A percentile compares a stretch with the other conserved stretches of the same genome.
These are phyloP conservation scores for Aspergillus panamensis DNA, from an alignment of 495 filamentous ascomycete species.

Conservation along the genomic window DNA sequence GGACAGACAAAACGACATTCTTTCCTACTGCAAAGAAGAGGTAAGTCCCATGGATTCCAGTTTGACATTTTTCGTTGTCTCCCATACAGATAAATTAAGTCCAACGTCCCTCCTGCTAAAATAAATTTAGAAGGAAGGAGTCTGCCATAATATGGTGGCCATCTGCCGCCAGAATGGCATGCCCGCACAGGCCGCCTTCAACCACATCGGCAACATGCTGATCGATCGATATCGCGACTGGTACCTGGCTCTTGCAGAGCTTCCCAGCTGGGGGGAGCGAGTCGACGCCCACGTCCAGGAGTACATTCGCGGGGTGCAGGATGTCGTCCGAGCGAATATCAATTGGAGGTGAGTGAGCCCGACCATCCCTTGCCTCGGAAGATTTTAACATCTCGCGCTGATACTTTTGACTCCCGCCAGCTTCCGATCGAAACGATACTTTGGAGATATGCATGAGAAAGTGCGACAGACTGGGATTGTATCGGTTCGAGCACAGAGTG, in stretches of 20 bases:
- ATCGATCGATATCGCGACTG: constrained; percentile 28
- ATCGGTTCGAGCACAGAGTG: constrained; percentile 8
- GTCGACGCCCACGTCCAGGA: constrained; percentile 29
- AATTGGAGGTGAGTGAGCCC: constrained; percentile 35
- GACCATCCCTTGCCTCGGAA: not conserved
- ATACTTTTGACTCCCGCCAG: not conserved
- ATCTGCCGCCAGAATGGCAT: constrained; percentile 27
- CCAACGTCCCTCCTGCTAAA: not conserved
- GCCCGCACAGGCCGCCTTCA: constrained; percentile 29
- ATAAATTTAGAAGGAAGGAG: constrained; percentile 22
- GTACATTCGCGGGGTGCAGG: constrained; percentile 33
- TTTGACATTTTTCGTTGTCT: not conserved
- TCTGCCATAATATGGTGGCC: constrained; percentile 34
- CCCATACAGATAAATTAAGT: not conserved
- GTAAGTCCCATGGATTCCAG: not conserved
- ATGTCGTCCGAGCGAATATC: constrained; percentile 31
- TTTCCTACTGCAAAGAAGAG: constrained; percentile 32
- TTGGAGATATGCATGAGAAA: constrained; percentile 18
- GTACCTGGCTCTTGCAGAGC: constrained; percentile 28
- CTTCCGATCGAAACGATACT: constrained; percentile 25
- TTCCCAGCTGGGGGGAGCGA: constrained; percentile 32
- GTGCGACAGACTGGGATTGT: constrained; percentile 21
- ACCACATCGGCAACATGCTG: constrained; percentile 26
- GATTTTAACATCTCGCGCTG: not conserved
- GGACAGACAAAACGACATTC: constrained; percentile 32